Conservation (phyloP, 2,329 filamentous ascomycete species). For the Calonectria naviculata region DNA sequence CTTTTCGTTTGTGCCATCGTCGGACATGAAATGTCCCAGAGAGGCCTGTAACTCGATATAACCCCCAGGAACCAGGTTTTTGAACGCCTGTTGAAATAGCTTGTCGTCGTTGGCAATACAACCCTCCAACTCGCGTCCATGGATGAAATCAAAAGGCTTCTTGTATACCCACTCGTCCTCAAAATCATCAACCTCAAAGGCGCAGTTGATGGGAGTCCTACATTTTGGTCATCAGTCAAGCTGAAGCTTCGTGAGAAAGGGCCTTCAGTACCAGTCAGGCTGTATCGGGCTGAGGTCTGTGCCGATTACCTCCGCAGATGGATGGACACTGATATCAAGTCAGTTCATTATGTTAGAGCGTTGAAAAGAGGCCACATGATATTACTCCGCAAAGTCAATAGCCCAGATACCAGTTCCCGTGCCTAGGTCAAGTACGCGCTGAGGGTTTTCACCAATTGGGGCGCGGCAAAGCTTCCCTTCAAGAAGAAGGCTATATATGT, state of each 20-base stretch:
- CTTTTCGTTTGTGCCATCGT: background rate
- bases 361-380: background rate
- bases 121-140: background rate
- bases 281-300: background rate
- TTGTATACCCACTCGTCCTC: background rate
- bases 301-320: background rate
- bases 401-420: constrained; percentile 5
- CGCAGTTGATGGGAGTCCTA: background rate
- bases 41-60: background rate
- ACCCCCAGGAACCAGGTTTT: background rate
- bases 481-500: background rate
- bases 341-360: background rate
- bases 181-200: background rate
- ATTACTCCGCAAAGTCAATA: background rate
- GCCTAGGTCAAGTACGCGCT: background rate
- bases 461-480: background rate
- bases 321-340: background rate
- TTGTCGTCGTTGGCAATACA: background rate
- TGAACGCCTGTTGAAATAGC: background rate
- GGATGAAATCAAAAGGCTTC: background rate
- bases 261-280: background rate
- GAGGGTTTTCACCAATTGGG: background rate
- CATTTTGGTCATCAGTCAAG: background rate
- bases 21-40: background rate
- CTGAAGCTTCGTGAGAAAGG: background rate